These are phyloP conservation scores for Phytophthora palmivora DNA, from an alignment of 352 stramenopile species.

Conservation along the genomic window DNA sequence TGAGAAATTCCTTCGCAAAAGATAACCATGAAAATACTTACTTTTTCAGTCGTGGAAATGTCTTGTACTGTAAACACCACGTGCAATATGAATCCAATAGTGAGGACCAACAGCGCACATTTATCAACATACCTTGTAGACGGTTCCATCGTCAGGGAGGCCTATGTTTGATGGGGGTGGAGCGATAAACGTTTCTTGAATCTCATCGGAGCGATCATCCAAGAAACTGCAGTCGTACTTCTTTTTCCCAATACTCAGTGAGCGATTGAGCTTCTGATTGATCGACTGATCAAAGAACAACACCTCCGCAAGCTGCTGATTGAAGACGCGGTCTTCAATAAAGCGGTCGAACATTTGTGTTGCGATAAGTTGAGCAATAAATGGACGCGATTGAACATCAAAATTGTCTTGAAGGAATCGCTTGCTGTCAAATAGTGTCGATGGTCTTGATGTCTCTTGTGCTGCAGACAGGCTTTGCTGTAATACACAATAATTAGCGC, in stretches of 20 bases:
- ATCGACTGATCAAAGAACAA: conserved; percentile 90
- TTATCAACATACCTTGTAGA: conserved; percentile 66
- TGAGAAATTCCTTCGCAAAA: neutral
- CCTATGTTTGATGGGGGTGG: conserved; percentile 82
- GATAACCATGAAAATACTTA: conserved; percentile 24
- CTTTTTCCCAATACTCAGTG: conserved; percentile 76
- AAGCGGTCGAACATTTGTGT: conserved; percentile 91
- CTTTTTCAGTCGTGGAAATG: conserved; percentile 86
- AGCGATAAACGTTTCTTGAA: conserved; percentile 86
- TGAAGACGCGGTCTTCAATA: conserved; percentile 79
- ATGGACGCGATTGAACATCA: conserved; percentile 62
- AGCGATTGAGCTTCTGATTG: conserved; percentile 87
- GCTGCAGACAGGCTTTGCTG: conserved; percentile 36
- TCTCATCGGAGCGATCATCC: conserved; percentile 75
- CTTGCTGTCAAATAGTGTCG: conserved; percentile 69
- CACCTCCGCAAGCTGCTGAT: conserved; percentile 69
- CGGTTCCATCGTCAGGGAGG: conserved; percentile 74
- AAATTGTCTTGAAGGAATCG: conserved; percentile 75
- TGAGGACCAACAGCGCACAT: neutral
- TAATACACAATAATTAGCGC: conserved; percentile 10
- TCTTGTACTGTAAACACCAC: conserved; percentile 65
- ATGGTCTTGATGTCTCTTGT: conserved; percentile 36
- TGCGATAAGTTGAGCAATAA: conserved; percentile 65
- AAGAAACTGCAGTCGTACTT: conserved; percentile 88
- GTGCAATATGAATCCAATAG: neutral